Evolutionary conservation across 768 basidiomycete species (phyloP).

Genomic region (Tylopilus subfusipes): DNA sequence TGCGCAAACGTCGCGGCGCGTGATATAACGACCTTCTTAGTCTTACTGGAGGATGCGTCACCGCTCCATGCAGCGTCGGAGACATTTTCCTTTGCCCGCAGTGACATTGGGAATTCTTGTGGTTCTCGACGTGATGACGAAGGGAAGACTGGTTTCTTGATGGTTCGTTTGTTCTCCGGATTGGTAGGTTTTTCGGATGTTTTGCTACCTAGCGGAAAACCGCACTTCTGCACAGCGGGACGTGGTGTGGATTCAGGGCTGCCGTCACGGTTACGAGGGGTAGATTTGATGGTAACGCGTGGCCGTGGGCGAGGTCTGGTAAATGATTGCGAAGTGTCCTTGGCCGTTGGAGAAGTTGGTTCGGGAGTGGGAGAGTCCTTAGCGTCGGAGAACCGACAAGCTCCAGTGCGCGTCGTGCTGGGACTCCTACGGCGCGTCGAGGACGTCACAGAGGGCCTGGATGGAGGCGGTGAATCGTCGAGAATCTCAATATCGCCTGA

Average conservation of each 20-base stretch:
- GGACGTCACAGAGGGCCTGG: not conserved
- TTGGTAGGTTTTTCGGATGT: constrained; percentile 1
- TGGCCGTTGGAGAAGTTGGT: not conserved
- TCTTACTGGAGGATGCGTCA: constrained; percentile 9
- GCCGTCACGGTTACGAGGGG: not conserved
- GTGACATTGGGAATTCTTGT: constrained; percentile 25
- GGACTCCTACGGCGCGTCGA: constrained; percentile 7
- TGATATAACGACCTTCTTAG: constrained; percentile 11
- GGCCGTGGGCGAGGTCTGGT: constrained; percentile 14
- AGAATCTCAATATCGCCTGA: constrained; percentile 15
- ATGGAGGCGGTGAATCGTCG: not conserved
- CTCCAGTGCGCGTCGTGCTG: not conserved
- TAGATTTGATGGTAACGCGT: constrained; percentile 2
- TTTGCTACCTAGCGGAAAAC: constrained; percentile 5
- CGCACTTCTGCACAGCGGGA: not conserved
- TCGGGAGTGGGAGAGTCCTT: constrained; percentile 8
- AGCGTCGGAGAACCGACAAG: not conserved
- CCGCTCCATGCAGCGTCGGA: constrained; percentile 10
- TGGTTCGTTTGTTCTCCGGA: not conserved
- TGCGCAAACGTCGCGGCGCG: constrained; percentile 1
- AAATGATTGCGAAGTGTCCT: not conserved
- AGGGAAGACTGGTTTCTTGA: constrained; percentile 9
- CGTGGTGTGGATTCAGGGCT: constrained; percentile 22
- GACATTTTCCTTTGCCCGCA: constrained; percentile 23
- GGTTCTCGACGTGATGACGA: constrained; percentile 8